Base-by-base conservation (phyloP, 192 early-diverging fungal species). In the Coemansia sp. region DNA sequence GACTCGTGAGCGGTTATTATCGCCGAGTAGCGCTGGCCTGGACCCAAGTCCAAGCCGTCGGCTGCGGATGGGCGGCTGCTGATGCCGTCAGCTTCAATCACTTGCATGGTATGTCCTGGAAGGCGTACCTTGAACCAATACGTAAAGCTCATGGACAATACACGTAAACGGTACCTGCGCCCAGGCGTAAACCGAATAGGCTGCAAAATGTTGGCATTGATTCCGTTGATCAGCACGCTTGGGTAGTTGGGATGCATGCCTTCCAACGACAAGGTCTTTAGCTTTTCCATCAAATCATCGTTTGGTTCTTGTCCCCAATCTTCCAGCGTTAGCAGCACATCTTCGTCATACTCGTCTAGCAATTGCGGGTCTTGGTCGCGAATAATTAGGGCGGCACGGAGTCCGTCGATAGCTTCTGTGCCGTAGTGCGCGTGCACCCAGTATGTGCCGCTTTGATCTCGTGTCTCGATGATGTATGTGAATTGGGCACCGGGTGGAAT, bases 11-110 rank as follows among this genome's bases (percentile, higher is more conserved):
- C 89, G 1, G 77, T 86, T 14, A 93, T 85, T 9, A 95, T 76
- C 1, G 93, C 87, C 29, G 92, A 91, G 73, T 87, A 84, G 32
- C 93, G 86, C 66, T 93, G 92, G 0, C 86, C 93, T 29, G 87
- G 83, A 1, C 82, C 84, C 9, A 93, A 51, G 43, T 83, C 69
- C 35, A 92, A 65, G 25, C 69, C 79, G 5, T 83, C 62, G 23
- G 86, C 86, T 10, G 66, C 75, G 24, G 60, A 66, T 5, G 85
- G 86, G 51, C 86, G 62, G 4, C 83, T 82, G 59, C 88, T 80
- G 48, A 83, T 81, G 45, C 91, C 91, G 49, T 93, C 91, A 45
- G 85, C 80, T 75, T 95, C 93, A 66, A 95, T 89, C 10, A 95
- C 83, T 32, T 79, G 69, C 73, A 95, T 75, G 9, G 79, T 70